Evolutionary conservation across 495 filamentous ascomycete species (phyloP).

Genomic region (Paragyromitra xinjiangensis): DNA sequence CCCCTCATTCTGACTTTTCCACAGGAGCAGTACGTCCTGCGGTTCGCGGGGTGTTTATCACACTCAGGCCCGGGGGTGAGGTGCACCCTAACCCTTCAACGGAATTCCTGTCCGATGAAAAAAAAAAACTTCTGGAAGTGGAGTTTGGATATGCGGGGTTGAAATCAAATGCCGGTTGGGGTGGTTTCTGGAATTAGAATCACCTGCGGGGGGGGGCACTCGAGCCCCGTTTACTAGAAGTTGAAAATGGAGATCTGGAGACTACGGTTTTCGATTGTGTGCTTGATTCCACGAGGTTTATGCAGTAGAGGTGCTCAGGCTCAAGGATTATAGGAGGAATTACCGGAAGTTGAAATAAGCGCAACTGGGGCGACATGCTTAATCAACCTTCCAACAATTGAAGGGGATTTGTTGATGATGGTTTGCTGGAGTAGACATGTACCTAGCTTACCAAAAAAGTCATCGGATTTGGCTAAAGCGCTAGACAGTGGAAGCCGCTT

Average conservation of each 20-base stretch:
- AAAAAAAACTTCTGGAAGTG: background rate
- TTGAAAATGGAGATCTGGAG: background rate
- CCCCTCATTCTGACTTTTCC: constrained; percentile 10
- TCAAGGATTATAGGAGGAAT: constrained; percentile 10
- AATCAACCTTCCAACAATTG: background rate
- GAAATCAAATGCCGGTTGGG: background rate
- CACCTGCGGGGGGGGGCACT: background rate
- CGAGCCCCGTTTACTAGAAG: background rate
- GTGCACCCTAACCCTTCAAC: background rate
- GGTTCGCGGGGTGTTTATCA: background rate
- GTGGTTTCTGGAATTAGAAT: background rate
- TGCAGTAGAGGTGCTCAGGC: background rate
- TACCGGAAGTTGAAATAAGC: constrained; percentile 1
- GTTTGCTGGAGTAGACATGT: background rate
- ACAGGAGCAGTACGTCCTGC: background rate
- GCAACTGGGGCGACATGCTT: background rate
- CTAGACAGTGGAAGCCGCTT: background rate
- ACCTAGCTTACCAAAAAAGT: background rate
- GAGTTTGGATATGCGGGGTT: constrained; percentile 15
- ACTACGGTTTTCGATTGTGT: constrained; percentile 25
- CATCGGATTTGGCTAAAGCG: background rate
- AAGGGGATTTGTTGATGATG: background rate
- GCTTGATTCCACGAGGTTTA: constrained; percentile 8
- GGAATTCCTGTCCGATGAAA: background rate
- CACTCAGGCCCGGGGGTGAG: background rate